Evolutionary conservation across 768 basidiomycete species (phyloP).

Genomic region (Kwoniella sp.): DNA sequence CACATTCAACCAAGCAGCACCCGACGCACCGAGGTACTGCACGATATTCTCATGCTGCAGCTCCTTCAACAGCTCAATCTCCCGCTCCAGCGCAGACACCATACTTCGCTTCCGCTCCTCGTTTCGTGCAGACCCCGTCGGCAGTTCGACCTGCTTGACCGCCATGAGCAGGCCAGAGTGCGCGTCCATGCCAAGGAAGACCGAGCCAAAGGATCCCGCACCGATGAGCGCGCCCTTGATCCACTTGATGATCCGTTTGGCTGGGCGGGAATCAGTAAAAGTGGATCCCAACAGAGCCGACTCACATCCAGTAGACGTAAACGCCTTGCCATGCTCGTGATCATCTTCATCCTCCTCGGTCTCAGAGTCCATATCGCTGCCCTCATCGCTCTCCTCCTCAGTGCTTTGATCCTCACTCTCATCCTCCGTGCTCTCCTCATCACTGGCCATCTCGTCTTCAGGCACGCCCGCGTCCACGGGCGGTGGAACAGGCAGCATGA

Average conservation of each 20-base stretch:
- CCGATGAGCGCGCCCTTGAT: constrained; percentile 94
- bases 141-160: constrained; percentile 93
- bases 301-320: constrained; percentile 59
- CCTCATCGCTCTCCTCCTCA: constrained; percentile 25
- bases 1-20: background rate
- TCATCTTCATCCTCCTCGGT: constrained; percentile 37
- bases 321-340: constrained; percentile 53
- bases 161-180: constrained; percentile 87
- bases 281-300: constrained; percentile 5
- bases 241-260: constrained; percentile 76
- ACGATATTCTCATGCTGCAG: constrained; percentile 97
- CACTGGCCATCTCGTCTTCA: constrained; percentile 21
- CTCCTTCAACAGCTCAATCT: constrained; percentile 93
- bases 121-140: constrained; percentile 74
- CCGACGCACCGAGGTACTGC: constrained; percentile 79
- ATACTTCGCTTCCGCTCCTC: constrained; percentile 91
- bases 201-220: constrained; percentile 89
- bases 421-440: constrained; percentile 26
- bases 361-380: constrained; percentile 49
- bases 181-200: constrained; percentile 93
- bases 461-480: constrained; percentile 18
- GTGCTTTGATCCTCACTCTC: constrained; percentile 23
- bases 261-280: constrained; percentile 8
- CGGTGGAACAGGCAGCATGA: constrained; percentile 1
- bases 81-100: constrained; percentile 85